Evolutionary conservation across 768 basidiomycete genomes (phyloP), one percentile per base, ranked within the genome.

Genomic region (Lepiota subincarnata): DNA sequence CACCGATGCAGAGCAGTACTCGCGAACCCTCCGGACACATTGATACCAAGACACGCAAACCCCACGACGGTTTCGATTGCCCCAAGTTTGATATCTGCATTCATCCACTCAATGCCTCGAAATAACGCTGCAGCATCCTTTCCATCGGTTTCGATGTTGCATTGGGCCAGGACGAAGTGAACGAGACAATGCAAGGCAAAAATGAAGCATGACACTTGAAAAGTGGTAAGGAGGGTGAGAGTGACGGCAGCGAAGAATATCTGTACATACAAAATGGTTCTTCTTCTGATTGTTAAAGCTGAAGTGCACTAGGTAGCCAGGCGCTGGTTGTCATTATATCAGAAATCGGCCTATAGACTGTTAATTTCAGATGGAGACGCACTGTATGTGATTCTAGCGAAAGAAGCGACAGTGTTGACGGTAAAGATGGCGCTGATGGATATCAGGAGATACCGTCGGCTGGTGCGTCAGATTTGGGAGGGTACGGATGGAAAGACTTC

Each of bases 81-180:
- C 8, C 86, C 86, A 20, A 90, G 61, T 60, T 81, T 78, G 51
- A 86, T 62, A 2, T 80, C 86, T 0, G 62, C 69, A n/a, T 76
- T 69, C 41, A 89, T 73, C 87, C 87, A 91, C 14, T 72, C 80
- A 8, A 80, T 76, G 10, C 89, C 89, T 53, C 74, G 77, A 58
- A 84, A 70, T n/a, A 80, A 65, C 63, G 82, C 78, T 0, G 69
- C 65, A 49, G 75, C 70, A 53, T 79, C 75, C 41, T 70, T 69
- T 10, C 68, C 67, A 6, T 71, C 62, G 1, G 66, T 64, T 55
- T 86, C 81, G 47, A 84, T 79, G 6, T 68, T 68, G 14, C 78
- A 77, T 61, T 81, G 79, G 48, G 78, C 70, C 10, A 80, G 35
- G 44, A 83, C 60, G 20, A 76, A 79, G 22, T 64, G 74, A 28